A percentile compares a stretch with the other conserved stretches of the same genome.
phyloP scores from a whole-genome alignment of 2,329 filamentous ascomycete species.

The Talaromyces piceae region DNA sequence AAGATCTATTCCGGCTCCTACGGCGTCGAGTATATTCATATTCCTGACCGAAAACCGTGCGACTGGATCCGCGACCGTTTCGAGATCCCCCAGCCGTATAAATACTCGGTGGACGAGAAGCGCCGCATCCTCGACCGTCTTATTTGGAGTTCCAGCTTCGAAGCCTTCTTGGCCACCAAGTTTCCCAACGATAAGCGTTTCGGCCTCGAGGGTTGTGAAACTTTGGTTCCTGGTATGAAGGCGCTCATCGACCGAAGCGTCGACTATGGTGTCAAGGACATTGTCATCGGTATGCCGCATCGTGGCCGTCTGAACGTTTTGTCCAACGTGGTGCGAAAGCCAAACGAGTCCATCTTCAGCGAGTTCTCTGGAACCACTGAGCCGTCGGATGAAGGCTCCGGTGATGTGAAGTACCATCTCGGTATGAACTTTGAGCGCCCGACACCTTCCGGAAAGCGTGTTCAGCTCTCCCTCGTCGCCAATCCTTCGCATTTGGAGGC shows the following conservation, averaged over 20 bases:
- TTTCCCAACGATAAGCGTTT: constrained; percentile 99
- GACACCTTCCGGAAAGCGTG: constrained; percentile 94
- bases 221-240: constrained; percentile 97
- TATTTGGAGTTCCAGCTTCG: constrained; percentile 98
- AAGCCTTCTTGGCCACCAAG: constrained; percentile 90
- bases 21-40: constrained; percentile 97
- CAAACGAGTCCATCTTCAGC: constrained; percentile 98
- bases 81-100: constrained; percentile 90
- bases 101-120: constrained; percentile 98
- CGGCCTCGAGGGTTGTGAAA: constrained; percentile 94
- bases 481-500: constrained; percentile 98
- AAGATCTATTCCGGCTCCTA: constrained; percentile 96
- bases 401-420: constrained; percentile 98
- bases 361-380: constrained; percentile 87
- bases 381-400: constrained; percentile 89
- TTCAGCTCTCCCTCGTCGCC: constrained; percentile 96
- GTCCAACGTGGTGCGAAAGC: constrained; percentile 97
- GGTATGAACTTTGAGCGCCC: constrained; percentile 99
- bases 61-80: constrained; percentile 96
- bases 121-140: constrained; percentile 92
- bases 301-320: constrained; percentile 96
- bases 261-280: constrained; percentile 97
- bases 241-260: constrained; percentile 96
- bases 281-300: constrained; percentile 99
- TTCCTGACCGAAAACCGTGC: constrained; percentile 93